Evolutionary conservation across 2,329 filamentous ascomycete genomes (phyloP), one percentile per base, ranked within the genome.

Genomic region (Fusarium penzigii): DNA sequence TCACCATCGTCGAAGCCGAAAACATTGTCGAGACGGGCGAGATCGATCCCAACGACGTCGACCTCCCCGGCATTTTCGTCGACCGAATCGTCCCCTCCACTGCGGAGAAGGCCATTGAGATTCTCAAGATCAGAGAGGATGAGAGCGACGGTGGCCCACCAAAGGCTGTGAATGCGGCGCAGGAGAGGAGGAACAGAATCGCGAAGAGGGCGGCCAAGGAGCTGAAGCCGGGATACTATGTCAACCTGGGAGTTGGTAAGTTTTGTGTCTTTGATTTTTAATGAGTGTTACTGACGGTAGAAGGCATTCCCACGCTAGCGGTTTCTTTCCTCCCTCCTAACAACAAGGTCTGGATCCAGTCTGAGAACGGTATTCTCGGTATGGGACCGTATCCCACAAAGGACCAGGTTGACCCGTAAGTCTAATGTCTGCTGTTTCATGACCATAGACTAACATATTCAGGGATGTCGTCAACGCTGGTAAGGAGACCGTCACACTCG

Each of bases 1-100:
- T 89, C 39, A 87, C 89, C 25, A 92, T 95, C 39, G 89, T 94
- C 38, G 90, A 95, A 68, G 90, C 90, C 2, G 90, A 95, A 51
- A 81, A 93, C 57, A 91, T 95, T 53, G 90, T 95, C 47, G 84
- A 87, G 3, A 71, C 85, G 2, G 90, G 90, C 20, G 82, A 83
- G 2, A 86, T 95, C 39, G 80, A 86, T 48, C 85, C 90, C 3
- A 86, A 89, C 54, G 82, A 86, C 41, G 85, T 95, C 6, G 86
- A 94, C 65, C 78, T 95, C 4, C 89, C 89, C 0, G 90, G 90
- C 10, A 92, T 95, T 61, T 94, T 86, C 68, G 86, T 95, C 65
- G 87, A 93, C 68, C 82, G 90, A 43, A 88, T 95, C 48, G 86
- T 95, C 2, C 87, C 87, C 16, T 84, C 87, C 0, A 91, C 86